Evolutionary conservation across 164 flowering plant species (phyloP), one percentile per base, ranked within the genome.

Genomic region (Dillenia turbinata): DNA sequence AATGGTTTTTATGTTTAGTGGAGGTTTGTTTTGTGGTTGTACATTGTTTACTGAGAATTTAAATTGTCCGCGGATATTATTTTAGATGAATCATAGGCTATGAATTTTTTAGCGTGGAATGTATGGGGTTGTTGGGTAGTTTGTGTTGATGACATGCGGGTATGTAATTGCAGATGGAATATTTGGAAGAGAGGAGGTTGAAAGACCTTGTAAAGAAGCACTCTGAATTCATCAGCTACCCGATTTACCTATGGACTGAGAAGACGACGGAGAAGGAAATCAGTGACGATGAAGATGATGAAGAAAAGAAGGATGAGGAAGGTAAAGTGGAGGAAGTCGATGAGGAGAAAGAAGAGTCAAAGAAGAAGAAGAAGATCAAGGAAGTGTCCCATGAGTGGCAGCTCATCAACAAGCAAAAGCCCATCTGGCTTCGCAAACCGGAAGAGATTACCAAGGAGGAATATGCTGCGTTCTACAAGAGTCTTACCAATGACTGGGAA

Each of bases 401-500:
- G 10, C 60, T 69, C 1, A 66, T 79, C 52, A 85, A 84, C 78
- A 81, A 84, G 64, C 83, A 81, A 68, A 81, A 84, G 52, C 86
- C 85, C 0, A 84, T 80, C 52, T 82, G 85, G 86, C 33, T 84
- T 72, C 56, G 89, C 44, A 84, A 84, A 65, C 84, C 86, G 2
- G 86, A 83, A 61, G 87, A 85, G 69, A 59, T 83, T 9, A 74
- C 78, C 0, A 84, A 80, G 64, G 85, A 84, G 17, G 89, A 84
- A 61, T 84, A 84, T 62, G 78, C 81, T 0, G 49, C 90, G 0
- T 85, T 85, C 73, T 85, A 85, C 81, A 85, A 83, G 81, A 83
- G 87, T 54, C 73, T 83, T 22, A 83, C 82, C 47, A 85, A 83
- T 65, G 85, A 84, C 44, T 84, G 85, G 85, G 88, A 81, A 47